Conservation (phyloP, 192 early-diverging fungal genomes). For the Cetraspora pellucida region DNA sequence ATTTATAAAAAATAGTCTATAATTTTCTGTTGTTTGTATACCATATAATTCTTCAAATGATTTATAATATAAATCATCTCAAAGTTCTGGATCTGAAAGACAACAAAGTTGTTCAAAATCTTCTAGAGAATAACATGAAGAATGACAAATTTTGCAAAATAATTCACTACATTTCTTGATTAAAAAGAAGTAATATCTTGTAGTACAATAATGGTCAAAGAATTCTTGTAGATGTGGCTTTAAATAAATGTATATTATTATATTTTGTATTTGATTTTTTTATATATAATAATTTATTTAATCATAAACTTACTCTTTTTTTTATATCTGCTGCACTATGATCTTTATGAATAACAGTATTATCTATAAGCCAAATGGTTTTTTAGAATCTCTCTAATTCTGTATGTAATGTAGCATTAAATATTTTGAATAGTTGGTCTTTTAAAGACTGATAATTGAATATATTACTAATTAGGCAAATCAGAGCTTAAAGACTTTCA, state of each 20-base stretch:
- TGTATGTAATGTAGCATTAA: background rate
- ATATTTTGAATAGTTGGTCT: background rate
- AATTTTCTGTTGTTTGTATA: background rate
- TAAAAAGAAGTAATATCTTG: slow-evolving; percentile 1
- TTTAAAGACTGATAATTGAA: background rate
- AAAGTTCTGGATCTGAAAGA: background rate
- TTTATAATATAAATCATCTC: background rate
- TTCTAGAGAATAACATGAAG: background rate
- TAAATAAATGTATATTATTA: slow-evolving; percentile 8
- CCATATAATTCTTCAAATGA: background rate
- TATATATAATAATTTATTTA: no score
- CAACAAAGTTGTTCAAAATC: background rate
- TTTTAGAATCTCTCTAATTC: background rate
- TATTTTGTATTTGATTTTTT: no score
- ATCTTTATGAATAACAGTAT: background rate
- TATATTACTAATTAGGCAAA: background rate
- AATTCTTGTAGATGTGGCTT: slow-evolving; percentile 1
- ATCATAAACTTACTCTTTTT: no score
- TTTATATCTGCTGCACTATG: no score
- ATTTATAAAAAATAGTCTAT: slow-evolving; percentile 3
- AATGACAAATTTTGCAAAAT: background rate
- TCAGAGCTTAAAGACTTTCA: background rate
- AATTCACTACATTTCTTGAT: slow-evolving; percentile 7
- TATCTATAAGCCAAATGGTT: background rate
- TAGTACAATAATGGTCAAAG: background rate